phyloP scores from a whole-genome alignment of 306 rosid genomes.

The Rosa multiflora region DNA sequence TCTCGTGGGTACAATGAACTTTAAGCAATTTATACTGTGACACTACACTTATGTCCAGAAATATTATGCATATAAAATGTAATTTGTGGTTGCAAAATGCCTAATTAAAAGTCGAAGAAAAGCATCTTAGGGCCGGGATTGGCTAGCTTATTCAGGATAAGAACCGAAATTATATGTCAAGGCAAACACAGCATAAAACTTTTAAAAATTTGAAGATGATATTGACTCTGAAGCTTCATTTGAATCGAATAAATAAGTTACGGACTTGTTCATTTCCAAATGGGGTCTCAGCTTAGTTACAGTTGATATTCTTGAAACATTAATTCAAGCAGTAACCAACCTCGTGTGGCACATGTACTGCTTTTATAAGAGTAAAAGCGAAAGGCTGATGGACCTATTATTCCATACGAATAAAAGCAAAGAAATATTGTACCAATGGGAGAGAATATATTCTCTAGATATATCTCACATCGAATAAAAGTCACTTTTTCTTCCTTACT shows the following conservation, averaged over 20 bases:
- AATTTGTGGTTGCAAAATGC: too few species aligned
- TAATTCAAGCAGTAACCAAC: background rate
- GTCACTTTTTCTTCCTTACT: background rate
- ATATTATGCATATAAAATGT: too few species aligned
- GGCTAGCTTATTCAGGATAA: background rate
- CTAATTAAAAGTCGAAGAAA: background rate
- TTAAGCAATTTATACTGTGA: too few species aligned
- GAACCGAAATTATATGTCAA: background rate
- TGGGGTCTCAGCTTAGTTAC: background rate
- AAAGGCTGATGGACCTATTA: background rate
- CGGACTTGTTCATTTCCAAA: background rate
- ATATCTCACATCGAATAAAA: background rate
- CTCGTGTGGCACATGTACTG: constrained; percentile 1
- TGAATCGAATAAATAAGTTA: background rate
- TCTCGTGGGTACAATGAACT: too few species aligned
- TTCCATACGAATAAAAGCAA: background rate
- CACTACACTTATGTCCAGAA: too few species aligned
- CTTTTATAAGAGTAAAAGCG: background rate
- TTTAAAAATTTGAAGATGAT: background rate
- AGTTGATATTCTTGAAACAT: constrained; percentile 7
- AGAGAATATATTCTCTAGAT: background rate
- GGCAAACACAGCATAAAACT: background rate
- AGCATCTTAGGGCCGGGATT: background rate
- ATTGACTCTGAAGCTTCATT: background rate
- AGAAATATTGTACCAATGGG: background rate